These are phyloP conservation scores for Schizothecium vesticola DNA, from an alignment of 495 filamentous ascomycete species.

Conservation along the genomic window DNA sequence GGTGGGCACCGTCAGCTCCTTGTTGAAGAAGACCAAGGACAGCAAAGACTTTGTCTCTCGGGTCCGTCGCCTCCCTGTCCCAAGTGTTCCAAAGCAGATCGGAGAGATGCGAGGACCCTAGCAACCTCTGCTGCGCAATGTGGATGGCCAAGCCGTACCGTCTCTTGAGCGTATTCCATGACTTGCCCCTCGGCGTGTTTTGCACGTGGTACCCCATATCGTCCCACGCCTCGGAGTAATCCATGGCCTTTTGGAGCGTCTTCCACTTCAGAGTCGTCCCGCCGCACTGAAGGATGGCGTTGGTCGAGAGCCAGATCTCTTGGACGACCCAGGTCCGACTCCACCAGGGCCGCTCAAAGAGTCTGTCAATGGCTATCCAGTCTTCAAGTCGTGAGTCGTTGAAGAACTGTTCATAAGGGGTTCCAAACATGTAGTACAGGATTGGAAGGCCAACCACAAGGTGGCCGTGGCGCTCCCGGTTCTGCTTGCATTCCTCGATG, in stretches of 20 bases:
- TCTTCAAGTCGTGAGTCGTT: not conserved
- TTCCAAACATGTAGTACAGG: not conserved
- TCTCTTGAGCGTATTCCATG: not conserved
- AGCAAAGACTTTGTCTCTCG: not conserved
- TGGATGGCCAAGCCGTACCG: not conserved
- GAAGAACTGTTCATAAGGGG: not conserved
- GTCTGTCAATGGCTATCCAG: not conserved
- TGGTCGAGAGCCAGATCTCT: not conserved
- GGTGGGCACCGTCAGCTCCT: not conserved
- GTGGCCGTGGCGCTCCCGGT: not conserved
- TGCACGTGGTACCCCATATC: not conserved
- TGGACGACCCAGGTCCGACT: not conserved
- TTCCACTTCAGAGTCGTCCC: not conserved
- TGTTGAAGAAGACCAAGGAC: not conserved
- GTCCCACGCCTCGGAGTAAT: not conserved
- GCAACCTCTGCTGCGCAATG: not conserved
- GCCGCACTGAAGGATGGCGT: not conserved
- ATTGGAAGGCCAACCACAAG: not conserved
- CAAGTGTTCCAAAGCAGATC: not conserved
- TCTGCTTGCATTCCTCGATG: not conserved
- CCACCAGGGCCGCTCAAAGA: not conserved
- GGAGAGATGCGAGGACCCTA: not conserved
- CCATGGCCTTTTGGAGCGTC: not conserved
- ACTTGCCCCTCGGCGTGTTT: not conserved
- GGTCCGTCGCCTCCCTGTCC: not conserved